These are phyloP conservation scores for Linum tenue DNA, from an alignment of 345 rosid genomes.

Conservation along the genomic window DNA sequence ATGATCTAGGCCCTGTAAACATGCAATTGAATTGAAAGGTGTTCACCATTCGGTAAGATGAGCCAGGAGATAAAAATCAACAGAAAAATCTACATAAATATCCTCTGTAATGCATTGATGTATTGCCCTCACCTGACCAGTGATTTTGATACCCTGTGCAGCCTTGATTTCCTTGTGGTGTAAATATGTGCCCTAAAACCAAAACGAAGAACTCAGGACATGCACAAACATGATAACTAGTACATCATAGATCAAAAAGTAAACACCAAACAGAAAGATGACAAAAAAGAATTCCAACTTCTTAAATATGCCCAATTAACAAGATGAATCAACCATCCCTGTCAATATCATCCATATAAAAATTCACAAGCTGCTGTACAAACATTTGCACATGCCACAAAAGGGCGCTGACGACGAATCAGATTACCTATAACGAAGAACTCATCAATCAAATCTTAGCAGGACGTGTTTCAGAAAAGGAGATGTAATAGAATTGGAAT, in stretches of 20 bases:
- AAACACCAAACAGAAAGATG: neutral
- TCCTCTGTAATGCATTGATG: neutral
- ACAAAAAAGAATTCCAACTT: neutral
- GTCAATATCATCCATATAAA: neutral
- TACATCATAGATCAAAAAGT: neutral
- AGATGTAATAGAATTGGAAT: no score
- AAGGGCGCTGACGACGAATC: no score
- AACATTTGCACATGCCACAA: no score
- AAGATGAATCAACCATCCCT: neutral
- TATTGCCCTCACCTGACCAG: constrained; percentile 60
- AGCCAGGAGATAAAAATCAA: neutral
- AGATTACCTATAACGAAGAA: neutral
- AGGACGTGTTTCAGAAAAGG: neutral
- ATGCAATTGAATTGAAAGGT: neutral
- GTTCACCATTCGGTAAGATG: neutral
- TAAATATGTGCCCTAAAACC: constrained; percentile 70
- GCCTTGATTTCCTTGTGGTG: constrained; percentile 93
- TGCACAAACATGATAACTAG: neutral
- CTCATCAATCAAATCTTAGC: neutral
- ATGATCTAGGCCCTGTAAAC: constrained; percentile 74
- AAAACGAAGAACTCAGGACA: neutral
- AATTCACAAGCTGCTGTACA: neutral
- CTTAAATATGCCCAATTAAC: no score
- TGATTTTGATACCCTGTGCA: constrained; percentile 89
- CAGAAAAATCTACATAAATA: no score